Evolutionary conservation across 495 filamentous ascomycete genomes (phyloP).

Genomic region (Podospora pseudoanserina): DNA sequence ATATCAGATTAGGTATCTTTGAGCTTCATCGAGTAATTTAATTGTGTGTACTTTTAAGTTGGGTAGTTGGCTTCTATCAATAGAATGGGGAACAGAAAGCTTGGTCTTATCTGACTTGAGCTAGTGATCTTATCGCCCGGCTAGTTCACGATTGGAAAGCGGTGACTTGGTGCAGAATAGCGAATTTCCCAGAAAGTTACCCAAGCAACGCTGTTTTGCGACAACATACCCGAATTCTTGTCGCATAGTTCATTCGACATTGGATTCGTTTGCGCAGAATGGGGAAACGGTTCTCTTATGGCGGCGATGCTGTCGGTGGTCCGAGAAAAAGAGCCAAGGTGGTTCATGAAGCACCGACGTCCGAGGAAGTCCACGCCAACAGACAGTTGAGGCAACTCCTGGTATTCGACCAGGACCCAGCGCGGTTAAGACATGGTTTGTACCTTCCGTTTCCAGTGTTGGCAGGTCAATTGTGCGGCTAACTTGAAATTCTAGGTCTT

Average conservation of each 20-base stretch:
- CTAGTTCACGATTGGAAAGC: slow-evolving; percentile 24
- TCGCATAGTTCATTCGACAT: background rate
- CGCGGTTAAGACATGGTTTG: slow-evolving; percentile 62
- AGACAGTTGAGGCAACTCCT: slow-evolving; percentile 61
- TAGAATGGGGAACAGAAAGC: background rate
- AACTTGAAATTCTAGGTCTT: slow-evolving; percentile 49
- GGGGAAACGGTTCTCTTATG: slow-evolving; percentile 40
- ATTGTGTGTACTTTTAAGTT: background rate
- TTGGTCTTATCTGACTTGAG: background rate
- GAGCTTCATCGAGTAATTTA: background rate
- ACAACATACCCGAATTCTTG: background rate
- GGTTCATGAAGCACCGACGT: slow-evolving; percentile 47
- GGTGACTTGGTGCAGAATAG: slow-evolving; percentile 25
- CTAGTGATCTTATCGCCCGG: slow-evolving; percentile 12
- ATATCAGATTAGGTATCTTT: background rate
- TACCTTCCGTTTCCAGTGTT: slow-evolving; percentile 3
- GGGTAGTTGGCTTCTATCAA: background rate
- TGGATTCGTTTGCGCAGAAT: slow-evolving; percentile 21
- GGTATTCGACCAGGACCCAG: slow-evolving; percentile 62
- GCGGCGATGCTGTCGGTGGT: slow-evolving; percentile 28
- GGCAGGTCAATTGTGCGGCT: background rate
- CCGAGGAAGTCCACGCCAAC: slow-evolving; percentile 54
- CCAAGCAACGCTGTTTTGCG: background rate
- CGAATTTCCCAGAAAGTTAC: slow-evolving; percentile 21
- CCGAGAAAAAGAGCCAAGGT: slow-evolving; percentile 34